A percentile compares a stretch with the other conserved stretches of the same genome.
Conservation (phyloP, 1,284 basidiomycete species). For the Volvariella surrecta region DNA sequence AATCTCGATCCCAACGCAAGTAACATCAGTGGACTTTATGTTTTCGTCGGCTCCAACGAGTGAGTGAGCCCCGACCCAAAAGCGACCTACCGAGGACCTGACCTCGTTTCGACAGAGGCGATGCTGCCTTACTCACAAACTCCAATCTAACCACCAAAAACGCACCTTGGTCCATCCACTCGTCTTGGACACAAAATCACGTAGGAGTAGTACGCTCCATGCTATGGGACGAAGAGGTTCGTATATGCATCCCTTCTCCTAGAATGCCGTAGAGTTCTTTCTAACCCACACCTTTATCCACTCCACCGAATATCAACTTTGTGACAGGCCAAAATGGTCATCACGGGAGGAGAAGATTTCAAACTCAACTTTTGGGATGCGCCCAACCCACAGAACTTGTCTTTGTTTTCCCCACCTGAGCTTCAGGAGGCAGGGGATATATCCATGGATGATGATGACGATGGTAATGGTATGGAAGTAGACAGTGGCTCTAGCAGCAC, state of each 20-base stretch:
- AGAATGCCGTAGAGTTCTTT: conserved; percentile 4
- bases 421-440: no score
- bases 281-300: conserved; percentile 2
- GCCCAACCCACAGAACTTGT: no score
- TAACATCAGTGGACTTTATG: conserved; percentile 21
- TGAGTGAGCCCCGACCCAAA: conserved; percentile 20
- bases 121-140: conserved; percentile 45
- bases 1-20: not conserved
- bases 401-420: no score
- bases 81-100: no score
- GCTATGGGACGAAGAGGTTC: conserved; percentile 45
- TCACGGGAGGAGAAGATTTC: conserved; percentile 59
- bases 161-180: conserved; percentile 41
- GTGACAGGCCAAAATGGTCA: conserved; percentile 30
- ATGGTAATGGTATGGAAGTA: no score
- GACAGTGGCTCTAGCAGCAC: no score
- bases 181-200: conserved; percentile 43
- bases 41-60: conserved; percentile 61
- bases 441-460: no score
- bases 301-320: conserved; percentile 12
- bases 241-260: conserved; percentile 11
- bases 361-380: conserved; percentile 42
- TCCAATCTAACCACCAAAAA: conserved; percentile 24
- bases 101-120: conserved; percentile 33
- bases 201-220: conserved; percentile 49